Base-by-base conservation (phyloP, 2,329 filamentous ascomycete species). In the Penicillium sp. region DNA sequence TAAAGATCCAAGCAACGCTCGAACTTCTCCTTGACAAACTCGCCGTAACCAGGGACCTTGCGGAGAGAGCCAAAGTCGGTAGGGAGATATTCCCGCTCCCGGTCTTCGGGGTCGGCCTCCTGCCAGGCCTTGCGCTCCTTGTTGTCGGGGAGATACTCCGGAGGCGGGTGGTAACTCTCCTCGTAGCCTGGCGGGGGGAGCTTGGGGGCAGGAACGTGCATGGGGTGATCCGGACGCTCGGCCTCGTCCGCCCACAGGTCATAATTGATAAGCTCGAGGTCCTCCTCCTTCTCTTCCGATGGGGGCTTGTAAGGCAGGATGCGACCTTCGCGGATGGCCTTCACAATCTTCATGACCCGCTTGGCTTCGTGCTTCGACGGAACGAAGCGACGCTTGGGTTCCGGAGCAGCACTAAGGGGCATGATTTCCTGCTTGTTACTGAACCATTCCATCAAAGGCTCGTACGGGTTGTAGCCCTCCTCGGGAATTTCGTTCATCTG, bases 291-390 rank as follows among this genome's bases (percentile, higher is more conserved):
- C 48, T 87, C 82, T 57, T 90, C 81, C 54, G 83, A 79, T 60
- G 83, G 82, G 3, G 88, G 81, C 65, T 84, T 88, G 73, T 94
- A 95, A 4, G 94, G 94, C 62, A 95, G 74, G 58, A 98, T 97
- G 43, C 89, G 83, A 32, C 94, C 93, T 70, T 97, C 91, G 57
- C 86, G 83, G 60, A 98, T 98, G 33, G 93, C 93, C 64, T 87
- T 88, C 47, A 97, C 93, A 62, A 98, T 83, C 74, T 98, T 97
- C 82, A 96, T 95, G 45, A 98, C 82, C 49, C 90, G 82, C 75
- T 96, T 96, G 29, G 88, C 86, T 71, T 98, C 93, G 69, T 98
- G 88, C 71, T 96, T 97, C 41, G 91, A 97, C 6, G 93, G 93
- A 9, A 98, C 75, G 68, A 97, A 98, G 60, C 93, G 84, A 56